phyloP scores from a whole-genome alignment of 495 filamentous ascomycete genomes.

The Geoglossum glabrum region DNA sequence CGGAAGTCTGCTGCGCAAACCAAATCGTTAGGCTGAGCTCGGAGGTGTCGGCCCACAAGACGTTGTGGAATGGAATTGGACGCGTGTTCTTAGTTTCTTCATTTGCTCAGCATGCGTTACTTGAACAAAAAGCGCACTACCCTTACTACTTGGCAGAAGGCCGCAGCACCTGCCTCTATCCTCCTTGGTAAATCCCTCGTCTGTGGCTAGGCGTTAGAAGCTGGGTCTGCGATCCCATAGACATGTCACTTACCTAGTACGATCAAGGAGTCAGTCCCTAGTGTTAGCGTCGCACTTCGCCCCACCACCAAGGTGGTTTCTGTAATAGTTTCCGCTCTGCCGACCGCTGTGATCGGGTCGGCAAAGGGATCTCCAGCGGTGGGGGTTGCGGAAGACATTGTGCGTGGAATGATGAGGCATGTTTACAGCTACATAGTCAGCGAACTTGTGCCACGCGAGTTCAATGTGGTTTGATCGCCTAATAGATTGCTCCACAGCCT shows the following conservation, averaged over 20 bases:
- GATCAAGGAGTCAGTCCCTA: conserved; percentile 43
- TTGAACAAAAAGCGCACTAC: neutral
- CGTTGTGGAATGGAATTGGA: conserved; percentile 54
- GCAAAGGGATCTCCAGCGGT: conserved; percentile 20
- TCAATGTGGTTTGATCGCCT: too few relatives aligned
- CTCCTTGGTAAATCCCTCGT: conserved; percentile 25
- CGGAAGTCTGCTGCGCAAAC: conserved; percentile 41
- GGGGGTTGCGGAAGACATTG: conserved; percentile 12
- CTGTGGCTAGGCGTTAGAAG: conserved; percentile 10
- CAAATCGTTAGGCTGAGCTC: conserved; percentile 47
- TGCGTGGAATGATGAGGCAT: conserved; percentile 5
- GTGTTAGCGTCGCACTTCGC: conserved; percentile 37
- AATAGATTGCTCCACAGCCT: too few relatives aligned
- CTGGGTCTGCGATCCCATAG: neutral
- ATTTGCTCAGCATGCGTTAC: neutral
- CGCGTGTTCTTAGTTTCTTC: conserved; percentile 19
- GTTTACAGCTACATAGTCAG: neutral
- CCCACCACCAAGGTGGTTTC: conserved; percentile 30
- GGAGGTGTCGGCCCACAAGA: conserved; percentile 59
- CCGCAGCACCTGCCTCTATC: conserved; percentile 25
- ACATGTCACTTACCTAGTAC: conserved; percentile 30
- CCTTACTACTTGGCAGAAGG: conserved; percentile 17
- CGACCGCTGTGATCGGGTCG: conserved; percentile 18
- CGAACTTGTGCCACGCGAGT: too few relatives aligned
- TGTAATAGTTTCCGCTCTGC: conserved; percentile 11